Evolutionary conservation across 2,329 filamentous ascomycete genomes (phyloP).

Genomic region (Dichotomopilus funicola): DNA sequence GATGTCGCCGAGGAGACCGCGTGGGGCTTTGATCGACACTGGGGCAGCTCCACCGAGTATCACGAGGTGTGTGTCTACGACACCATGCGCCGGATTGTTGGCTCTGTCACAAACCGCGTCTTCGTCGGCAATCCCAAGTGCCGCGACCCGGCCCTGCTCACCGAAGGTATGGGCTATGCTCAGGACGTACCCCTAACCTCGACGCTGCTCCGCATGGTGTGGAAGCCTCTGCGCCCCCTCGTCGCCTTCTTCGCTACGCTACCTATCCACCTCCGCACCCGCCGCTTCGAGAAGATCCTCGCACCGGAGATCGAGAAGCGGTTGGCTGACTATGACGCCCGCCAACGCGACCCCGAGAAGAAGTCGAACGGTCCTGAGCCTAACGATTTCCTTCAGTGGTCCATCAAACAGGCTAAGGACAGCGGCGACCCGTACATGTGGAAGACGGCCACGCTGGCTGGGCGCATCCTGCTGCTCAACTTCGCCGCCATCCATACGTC

Average conservation of each 20-base stretch:
- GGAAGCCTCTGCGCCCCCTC: conserved; percentile 22
- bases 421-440: conserved; percentile 25
- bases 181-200: conserved; percentile 22
- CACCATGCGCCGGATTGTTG: conserved; percentile 24
- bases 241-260: conserved; percentile 24
- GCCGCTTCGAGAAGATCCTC: conserved; percentile 22
- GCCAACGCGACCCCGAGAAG: conserved; percentile 20
- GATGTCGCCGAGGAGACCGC: conserved; percentile 26
- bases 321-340: conserved; percentile 22
- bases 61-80: conserved; percentile 23
- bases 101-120: conserved; percentile 27
- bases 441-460: conserved; percentile 23
- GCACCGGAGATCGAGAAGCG: conserved; percentile 25
- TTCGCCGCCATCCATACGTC: conserved; percentile 36
- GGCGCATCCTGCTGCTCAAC: conserved; percentile 29
- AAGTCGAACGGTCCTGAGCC: conserved; percentile 10
- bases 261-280: conserved; percentile 23
- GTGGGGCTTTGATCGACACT: conserved; percentile 23
- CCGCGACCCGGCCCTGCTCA: conserved; percentile 24
- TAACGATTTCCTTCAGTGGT: conserved; percentile 24
- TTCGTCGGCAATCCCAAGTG: conserved; percentile 28
- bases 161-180: conserved; percentile 24
- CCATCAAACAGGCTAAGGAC: conserved; percentile 17
- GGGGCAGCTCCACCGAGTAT: conserved; percentile 21
- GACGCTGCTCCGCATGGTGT: conserved; percentile 19